Percentiles rank a stretch among this genome's conserved stretches.
Evolutionary conservation across 768 basidiomycete species (phyloP).

Genomic region (Termitomyces sp.): DNA sequence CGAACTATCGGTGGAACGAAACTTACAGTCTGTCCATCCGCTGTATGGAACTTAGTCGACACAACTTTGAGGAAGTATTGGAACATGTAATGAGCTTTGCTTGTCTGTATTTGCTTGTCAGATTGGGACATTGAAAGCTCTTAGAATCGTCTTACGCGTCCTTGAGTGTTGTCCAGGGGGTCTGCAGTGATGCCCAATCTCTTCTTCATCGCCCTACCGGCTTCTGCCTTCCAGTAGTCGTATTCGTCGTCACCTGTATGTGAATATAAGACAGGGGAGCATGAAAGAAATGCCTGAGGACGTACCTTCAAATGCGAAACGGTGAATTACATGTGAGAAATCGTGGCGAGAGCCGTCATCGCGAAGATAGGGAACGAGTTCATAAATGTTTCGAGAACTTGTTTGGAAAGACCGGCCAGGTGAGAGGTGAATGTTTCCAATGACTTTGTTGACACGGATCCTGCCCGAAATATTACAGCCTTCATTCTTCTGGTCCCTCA

Average conservation of each 20-base stretch:
- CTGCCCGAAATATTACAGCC: conserved; percentile 93
- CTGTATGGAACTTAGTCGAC: conserved; percentile 87
- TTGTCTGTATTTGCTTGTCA: conserved; percentile 46
- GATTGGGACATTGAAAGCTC: neutral
- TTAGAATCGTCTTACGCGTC: conserved; percentile 38
- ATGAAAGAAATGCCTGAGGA: neutral
- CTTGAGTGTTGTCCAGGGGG: conserved; percentile 70
- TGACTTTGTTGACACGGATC: conserved; percentile 94
- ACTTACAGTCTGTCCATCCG: conserved; percentile 67
- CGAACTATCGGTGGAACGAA: neutral
- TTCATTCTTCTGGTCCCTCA: conserved; percentile 88
- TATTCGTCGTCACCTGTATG: conserved; percentile 73
- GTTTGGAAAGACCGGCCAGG: conserved; percentile 95
- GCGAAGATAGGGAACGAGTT: conserved; percentile 91
- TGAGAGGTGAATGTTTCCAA: conserved; percentile 93
- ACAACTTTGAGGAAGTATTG: conserved; percentile 99
- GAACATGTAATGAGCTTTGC: conserved; percentile 88
- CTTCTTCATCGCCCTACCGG: conserved; percentile 61
- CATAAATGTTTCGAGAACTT: conserved; percentile 73
- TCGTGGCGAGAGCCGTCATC: conserved; percentile 88
- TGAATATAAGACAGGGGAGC: conserved; percentile 3
- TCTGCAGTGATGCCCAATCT: conserved; percentile 70
- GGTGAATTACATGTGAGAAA: conserved; percentile 86
- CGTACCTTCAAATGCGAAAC: conserved; percentile 68
- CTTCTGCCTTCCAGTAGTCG: conserved; percentile 59